Base-by-base conservation (phyloP, 2,329 filamentous ascomycete species). In the Exophiala xenobiotica region DNA sequence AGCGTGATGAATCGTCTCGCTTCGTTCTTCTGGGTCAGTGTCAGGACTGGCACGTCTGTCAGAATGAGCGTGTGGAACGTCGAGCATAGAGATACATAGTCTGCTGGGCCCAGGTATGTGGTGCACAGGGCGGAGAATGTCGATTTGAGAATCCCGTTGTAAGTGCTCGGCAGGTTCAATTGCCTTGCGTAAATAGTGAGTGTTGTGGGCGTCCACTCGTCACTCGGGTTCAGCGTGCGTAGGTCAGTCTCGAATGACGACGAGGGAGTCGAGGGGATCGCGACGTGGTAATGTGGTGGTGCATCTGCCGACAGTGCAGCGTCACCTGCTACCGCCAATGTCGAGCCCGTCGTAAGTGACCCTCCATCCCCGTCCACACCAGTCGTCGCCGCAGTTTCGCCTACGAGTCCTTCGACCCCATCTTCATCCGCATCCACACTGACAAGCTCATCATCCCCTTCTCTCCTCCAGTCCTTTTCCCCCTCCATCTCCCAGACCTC, bases 401-500 rank as follows among this genome's bases (percentile, higher is more conserved):
- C 20, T 3, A 40, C 38, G 5, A 22, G 6, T 20, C 11, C 20
- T 24, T 6, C 38, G 7, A 22, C 38, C 22, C 7, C 22, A 7
- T 40, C 38, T n/a, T 2, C 3, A 7, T 24, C 20, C 8, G 38
- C 6, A 20, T 7, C 20, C 18, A 22, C 18, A 20, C 11, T 23
- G 1, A 6, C 19, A 5, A 40, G 3, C 3, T 23, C 45, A 6
- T 58, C 49, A 16, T 54, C 29, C 7, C 53, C 46, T 29, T 58
- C 59, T 54, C 81, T 72, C 59, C 88, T 75, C 75, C 87, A 92
- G 64, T 93, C 88, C 49, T 75, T 81, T 1, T 79, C 78, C 1
- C 87, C 84, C 59, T 89, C 86, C 80, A 92, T 90, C 65, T 91
- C 85, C 86, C 87, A 91, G 43, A 91, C 83, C 61, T 92, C 87